Evolutionary conservation across 2,329 filamentous ascomycete genomes (phyloP), one percentile per base, ranked within the genome.

Genomic region (Fusarium circinatum): DNA sequence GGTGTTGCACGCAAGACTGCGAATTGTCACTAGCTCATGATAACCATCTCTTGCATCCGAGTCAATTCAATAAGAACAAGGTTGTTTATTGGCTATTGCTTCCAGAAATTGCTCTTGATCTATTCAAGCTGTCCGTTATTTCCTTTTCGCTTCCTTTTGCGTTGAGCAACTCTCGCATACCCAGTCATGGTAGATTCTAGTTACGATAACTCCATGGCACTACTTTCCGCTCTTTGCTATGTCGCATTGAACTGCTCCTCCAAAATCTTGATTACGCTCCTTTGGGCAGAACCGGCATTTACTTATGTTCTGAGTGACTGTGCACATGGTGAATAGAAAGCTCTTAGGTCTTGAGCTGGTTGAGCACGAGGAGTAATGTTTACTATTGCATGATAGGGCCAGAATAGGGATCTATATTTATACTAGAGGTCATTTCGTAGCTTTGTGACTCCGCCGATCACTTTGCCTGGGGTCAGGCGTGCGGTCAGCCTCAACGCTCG

Each of bases 51-150:
- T 26, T 26, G 9, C 32, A 7, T 14, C 17, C n/a, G 6, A 26
- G 15, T 8, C 47, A 12, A 15, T 8, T 20, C 8, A 12, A 12
- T 8, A 15, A 34, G 32, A 34, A 34, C 14, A 36, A 8, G 9
- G 0, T 24, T 8, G 1, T n/a, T 3, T 18, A 28, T 30, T 42
- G 15, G 5, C 10, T 32, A 17, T 15, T 38, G 20, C 11, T 41
- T 24, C 11, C 3, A 8, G 8, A 4, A 7, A 14, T 9, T 10
- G 2, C 22, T 20, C 6, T 8, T n/a, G 3, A 2, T 7, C 3
- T 10, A 28, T 18, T 0, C 6, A n/a, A 24, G 3, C 1, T 8
- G 1, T 8, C 18, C 2, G 2, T 2, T 22, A 18, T 14, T 5
- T 26, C 18, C 12, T 18, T 15, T 44, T 28, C 14, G 11, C 4